Conservation (phyloP, 2,329 filamentous ascomycete species). For the Fusarium tricinctum region DNA sequence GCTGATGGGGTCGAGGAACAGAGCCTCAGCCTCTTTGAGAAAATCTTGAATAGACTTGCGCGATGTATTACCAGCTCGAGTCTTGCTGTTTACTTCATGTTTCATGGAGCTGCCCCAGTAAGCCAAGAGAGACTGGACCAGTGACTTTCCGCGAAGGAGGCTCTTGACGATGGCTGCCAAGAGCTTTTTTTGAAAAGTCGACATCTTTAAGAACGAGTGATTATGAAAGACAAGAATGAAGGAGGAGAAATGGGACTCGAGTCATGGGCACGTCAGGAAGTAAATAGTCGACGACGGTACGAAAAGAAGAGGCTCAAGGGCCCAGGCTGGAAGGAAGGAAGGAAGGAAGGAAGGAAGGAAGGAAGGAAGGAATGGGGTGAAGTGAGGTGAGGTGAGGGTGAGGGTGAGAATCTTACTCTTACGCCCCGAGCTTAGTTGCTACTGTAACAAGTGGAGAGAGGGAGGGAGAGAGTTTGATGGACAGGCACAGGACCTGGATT, state of each 20-base stretch:
- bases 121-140: constrained; percentile 69
- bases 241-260: constrained; percentile 16
- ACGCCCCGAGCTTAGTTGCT: constrained; percentile 40
- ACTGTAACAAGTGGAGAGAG: constrained; percentile 32
- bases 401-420: constrained; percentile 48
- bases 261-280: constrained; percentile 44
- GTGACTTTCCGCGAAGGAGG: constrained; percentile 70
- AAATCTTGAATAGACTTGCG: constrained; percentile 63
- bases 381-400: constrained; percentile 15
- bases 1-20: constrained; percentile 64
- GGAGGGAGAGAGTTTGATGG: constrained; percentile 36
- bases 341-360: constrained; percentile 26
- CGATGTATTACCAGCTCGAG: constrained; percentile 37
- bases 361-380: constrained; percentile 26
- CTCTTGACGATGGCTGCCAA: constrained; percentile 69
- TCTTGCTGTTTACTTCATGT: constrained; percentile 49
- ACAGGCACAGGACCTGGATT: constrained; percentile 34
- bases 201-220: constrained; percentile 69
- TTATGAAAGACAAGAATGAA: constrained; percentile 49
- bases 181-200: constrained; percentile 67
- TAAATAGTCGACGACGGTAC: constrained; percentile 45
- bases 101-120: constrained; percentile 64
- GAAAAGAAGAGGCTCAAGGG: constrained; percentile 29
- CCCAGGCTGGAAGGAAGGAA: constrained; percentile 24
- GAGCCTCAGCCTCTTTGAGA: constrained; percentile 67